Percentiles rank a stretch among this genome's conserved stretches.
Conservation (phyloP, 306 rosid genomes). For the Amphicarpaea edgeworthii region DNA sequence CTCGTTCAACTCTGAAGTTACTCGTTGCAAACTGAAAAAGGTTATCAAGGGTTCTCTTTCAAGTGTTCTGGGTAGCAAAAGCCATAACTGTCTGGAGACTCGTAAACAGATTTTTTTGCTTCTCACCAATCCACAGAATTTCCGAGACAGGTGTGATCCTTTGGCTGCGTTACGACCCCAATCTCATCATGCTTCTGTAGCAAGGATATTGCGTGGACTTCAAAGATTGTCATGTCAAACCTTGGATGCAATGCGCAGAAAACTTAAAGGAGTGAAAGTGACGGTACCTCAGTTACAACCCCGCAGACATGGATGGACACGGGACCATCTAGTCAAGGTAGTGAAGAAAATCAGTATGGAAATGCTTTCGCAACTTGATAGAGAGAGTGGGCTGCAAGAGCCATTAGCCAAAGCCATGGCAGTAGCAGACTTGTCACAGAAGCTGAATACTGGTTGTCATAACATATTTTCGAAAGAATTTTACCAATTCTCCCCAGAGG, state of each 20-base stretch:
- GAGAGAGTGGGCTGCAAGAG: slow-evolving; percentile 61
- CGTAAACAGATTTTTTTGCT: slow-evolving; percentile 54
- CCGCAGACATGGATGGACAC: slow-evolving; percentile 56
- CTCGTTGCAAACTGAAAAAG: slow-evolving; percentile 70
- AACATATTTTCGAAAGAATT: slow-evolving; percentile 55
- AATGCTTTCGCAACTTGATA: slow-evolving; percentile 64
- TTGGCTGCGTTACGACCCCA: slow-evolving; percentile 45
- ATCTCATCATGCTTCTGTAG: slow-evolving; percentile 50
- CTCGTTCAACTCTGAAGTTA: slow-evolving; percentile 56
- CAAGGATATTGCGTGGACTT: slow-evolving; percentile 56
- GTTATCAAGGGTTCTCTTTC: slow-evolving; percentile 59
- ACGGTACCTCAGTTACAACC: slow-evolving; percentile 59
- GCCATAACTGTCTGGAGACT: slow-evolving; percentile 40
- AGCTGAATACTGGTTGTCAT: slow-evolving; percentile 59
- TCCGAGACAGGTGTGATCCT: slow-evolving; percentile 44
- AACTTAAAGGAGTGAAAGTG: slow-evolving; percentile 59
- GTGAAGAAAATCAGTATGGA: slow-evolving; percentile 50
- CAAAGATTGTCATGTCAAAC: slow-evolving; percentile 56
- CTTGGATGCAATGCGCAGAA: slow-evolving; percentile 73
- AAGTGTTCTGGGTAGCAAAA: slow-evolving; percentile 46
- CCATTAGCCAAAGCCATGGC: slow-evolving; percentile 89
- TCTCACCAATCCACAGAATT: slow-evolving; percentile 65
- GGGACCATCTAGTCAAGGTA: slow-evolving; percentile 49
- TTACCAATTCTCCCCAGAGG: slow-evolving; percentile 65
- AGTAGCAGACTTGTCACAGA: slow-evolving; percentile 69